These are phyloP conservation scores for Aphanomyces invadans DNA, from an alignment of 352 stramenopile genomes.

Conservation along the genomic window DNA sequence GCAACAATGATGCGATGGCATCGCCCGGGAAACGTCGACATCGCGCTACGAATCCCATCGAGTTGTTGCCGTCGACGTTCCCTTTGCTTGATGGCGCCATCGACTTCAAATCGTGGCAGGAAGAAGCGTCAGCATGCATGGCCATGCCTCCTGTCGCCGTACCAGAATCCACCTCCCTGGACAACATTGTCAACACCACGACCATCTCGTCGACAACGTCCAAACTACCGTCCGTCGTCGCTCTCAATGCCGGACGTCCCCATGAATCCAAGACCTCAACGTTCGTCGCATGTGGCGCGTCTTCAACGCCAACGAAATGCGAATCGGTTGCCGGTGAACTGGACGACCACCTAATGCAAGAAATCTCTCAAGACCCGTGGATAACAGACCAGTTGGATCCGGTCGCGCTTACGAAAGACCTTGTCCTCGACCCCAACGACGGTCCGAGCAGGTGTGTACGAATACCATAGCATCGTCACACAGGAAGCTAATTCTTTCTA, in stretches of 20 bases:
- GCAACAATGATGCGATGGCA: not conserved
- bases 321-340: too few species aligned
- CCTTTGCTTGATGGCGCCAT: not conserved
- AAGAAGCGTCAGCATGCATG: not conserved
- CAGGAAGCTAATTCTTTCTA: not conserved
- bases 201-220: too few species aligned
- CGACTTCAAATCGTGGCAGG: not conserved
- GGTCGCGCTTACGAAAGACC: not conserved
- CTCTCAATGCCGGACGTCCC: too few species aligned
- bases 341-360: too few species aligned
- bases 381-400: not conserved
- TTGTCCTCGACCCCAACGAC: not conserved
- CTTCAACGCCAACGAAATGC: too few species aligned
- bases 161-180: not conserved
- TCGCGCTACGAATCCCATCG: not conserved
- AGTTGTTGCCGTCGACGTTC: not conserved
- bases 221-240: too few species aligned
- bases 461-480: too few species aligned
- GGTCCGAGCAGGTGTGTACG: not conserved
- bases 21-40: not conserved
- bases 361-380: constrained; percentile 6
- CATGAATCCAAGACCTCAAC: too few species aligned
- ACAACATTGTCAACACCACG: too few species aligned
- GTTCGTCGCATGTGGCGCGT: too few species aligned
- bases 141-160: not conserved